Conservation (phyloP, 805 yeast species). For the Teunomyces stri region DNA sequence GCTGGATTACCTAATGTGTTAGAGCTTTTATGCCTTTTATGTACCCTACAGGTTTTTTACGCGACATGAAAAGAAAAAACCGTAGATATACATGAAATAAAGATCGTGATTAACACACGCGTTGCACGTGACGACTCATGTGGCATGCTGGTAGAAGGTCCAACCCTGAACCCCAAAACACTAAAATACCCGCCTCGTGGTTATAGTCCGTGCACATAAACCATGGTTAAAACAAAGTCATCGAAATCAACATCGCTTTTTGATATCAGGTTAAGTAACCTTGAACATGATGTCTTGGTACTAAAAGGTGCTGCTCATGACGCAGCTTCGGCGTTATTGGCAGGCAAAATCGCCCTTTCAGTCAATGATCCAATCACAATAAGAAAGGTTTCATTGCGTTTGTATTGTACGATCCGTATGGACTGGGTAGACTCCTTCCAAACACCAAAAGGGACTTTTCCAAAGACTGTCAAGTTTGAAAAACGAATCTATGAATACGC, state of each 20-base stretch:
- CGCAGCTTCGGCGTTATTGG: slow-evolving; percentile 71
- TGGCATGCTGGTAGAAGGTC: background rate
- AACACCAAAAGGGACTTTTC: slow-evolving; percentile 44
- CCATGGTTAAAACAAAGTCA: background rate
- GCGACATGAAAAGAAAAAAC: background rate
- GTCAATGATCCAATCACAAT: slow-evolving; percentile 73
- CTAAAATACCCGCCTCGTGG: background rate
- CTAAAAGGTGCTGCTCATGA: slow-evolving; percentile 75
- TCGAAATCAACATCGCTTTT: slow-evolving; percentile 33
- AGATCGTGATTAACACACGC: too few relatives aligned
- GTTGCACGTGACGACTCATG: background rate
- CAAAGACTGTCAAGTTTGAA: slow-evolving; percentile 52
- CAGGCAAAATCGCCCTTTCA: slow-evolving; percentile 77
- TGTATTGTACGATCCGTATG: slow-evolving; percentile 66
- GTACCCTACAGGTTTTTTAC: too few relatives aligned
- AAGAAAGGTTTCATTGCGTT: slow-evolving; percentile 58
- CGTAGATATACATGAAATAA: too few relatives aligned
- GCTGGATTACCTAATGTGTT: too few relatives aligned
- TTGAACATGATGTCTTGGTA: slow-evolving; percentile 76
- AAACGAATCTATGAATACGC: slow-evolving; percentile 68
- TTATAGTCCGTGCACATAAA: background rate
- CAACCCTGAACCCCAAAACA: background rate
- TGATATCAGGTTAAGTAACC: slow-evolving; percentile 57
- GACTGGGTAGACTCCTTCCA: slow-evolving; percentile 59
- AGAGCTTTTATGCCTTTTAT: too few relatives aligned